These are phyloP conservation scores for Botrytis elliptica DNA, from an alignment of 2,329 filamentous ascomycete genomes.

Conservation along the genomic window DNA sequence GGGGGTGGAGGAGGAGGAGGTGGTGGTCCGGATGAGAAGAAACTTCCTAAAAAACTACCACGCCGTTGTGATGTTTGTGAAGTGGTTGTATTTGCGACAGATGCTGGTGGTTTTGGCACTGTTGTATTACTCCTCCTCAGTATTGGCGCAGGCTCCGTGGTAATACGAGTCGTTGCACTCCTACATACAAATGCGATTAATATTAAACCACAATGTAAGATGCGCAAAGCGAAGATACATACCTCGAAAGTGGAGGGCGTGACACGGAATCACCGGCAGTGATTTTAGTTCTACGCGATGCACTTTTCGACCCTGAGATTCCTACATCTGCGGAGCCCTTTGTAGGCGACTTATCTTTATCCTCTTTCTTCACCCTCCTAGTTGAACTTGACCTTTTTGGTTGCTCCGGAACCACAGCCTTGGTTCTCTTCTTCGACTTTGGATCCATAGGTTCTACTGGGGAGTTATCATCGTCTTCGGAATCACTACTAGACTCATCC, in stretches of 20 bases:
- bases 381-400: slow-evolving; percentile 25
- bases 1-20: slow-evolving; percentile 1
- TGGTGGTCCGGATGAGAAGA: slow-evolving; percentile 30
- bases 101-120: slow-evolving; percentile 22
- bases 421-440: slow-evolving; percentile 32
- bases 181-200: slow-evolving; percentile 25
- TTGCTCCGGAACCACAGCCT: slow-evolving; percentile 33
- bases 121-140: slow-evolving; percentile 34
- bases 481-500: slow-evolving; percentile 29
- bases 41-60: slow-evolving; percentile 30
- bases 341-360: slow-evolving; percentile 23
- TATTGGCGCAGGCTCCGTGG: slow-evolving; percentile 24
- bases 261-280: slow-evolving; percentile 26
- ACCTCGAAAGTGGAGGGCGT: slow-evolving; percentile 33
- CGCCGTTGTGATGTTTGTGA: slow-evolving; percentile 21
- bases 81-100: slow-evolving; percentile 25
- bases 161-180: slow-evolving; percentile 18
- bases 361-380: slow-evolving; percentile 24
- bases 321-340: slow-evolving; percentile 22
- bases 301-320: slow-evolving; percentile 26
- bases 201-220: slow-evolving; percentile 19
- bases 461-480: slow-evolving; percentile 24
- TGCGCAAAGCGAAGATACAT: slow-evolving; percentile 4
- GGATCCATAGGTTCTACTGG: slow-evolving; percentile 24
- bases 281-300: slow-evolving; percentile 28